These are phyloP conservation scores for Aquilaria malaccensis DNA, from an alignment of 345 rosid species.

Conservation along the genomic window DNA sequence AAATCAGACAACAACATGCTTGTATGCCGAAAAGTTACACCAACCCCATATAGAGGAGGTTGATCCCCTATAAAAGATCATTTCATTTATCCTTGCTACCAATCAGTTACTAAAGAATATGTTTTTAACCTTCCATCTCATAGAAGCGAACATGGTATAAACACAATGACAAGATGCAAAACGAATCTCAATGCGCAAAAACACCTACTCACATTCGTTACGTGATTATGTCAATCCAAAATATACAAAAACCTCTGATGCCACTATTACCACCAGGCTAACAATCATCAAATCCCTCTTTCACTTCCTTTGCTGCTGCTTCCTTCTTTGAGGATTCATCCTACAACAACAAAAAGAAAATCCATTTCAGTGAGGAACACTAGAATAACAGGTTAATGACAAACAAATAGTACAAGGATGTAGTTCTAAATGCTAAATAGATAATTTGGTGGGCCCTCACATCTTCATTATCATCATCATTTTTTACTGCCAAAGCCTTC, in stretches of 20 bases:
- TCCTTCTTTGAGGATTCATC: conserved; percentile 36
- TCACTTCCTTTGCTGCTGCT: conserved; percentile 19
- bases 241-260: conserved; percentile 12
- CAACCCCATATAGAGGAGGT: neutral
- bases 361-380: conserved; percentile 2
- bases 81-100: conserved; percentile 6
- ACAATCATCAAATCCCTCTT: conserved; percentile 35
- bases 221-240: conserved; percentile 1
- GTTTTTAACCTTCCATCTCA: conserved; percentile 8
- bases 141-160: conserved; percentile 3
- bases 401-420: neutral
- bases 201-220: conserved; percentile 4
- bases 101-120: neutral
- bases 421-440: neutral
- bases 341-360: conserved; percentile 23
- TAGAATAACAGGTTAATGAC: neutral
- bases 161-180: neutral
- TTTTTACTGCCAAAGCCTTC: conserved; percentile 34
- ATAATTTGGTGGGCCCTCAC: conserved; percentile 15
- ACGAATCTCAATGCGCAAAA: neutral
- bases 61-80: conserved; percentile 16
- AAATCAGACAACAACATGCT: neutral
- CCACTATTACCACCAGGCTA: neutral
- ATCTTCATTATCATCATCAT: conserved; percentile 29
- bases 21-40: neutral